Evolutionary conservation across 2,329 filamentous ascomycete species (phyloP).

Genomic region (Helotiales sp.): DNA sequence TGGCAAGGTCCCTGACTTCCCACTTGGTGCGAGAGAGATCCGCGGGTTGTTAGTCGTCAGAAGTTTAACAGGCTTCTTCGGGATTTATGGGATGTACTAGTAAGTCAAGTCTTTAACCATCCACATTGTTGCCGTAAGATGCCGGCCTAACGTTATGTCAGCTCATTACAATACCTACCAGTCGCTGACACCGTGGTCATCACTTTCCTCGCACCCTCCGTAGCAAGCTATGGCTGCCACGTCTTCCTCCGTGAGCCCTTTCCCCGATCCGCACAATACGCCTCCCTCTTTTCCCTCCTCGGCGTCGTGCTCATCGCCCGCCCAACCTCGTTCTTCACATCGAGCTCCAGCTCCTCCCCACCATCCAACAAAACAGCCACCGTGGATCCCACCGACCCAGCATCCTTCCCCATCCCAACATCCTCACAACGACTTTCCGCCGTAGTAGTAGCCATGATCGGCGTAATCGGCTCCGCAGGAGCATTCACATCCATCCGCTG

Average conservation of each 20-base stretch:
- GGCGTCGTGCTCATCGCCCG: constrained; percentile 85
- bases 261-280: constrained; percentile 76
- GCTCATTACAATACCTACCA: constrained; percentile 77
- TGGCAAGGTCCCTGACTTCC: constrained; percentile 68
- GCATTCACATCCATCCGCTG: constrained; percentile 80
- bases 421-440: constrained; percentile 57
- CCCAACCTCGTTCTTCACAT: constrained; percentile 47
- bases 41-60: constrained; percentile 70
- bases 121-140: neutral
- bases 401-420: constrained; percentile 45
- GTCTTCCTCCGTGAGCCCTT: constrained; percentile 77
- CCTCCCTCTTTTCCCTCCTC: constrained; percentile 73
- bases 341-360: constrained; percentile 7
- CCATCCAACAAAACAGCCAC: constrained; percentile 16
- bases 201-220: constrained; percentile 80
- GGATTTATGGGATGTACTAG: constrained; percentile 68
- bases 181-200: constrained; percentile 89
- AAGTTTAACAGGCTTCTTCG: constrained; percentile 75
- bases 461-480: constrained; percentile 75
- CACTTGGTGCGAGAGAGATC: constrained; percentile 70
- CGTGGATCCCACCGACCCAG: neutral
- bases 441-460: constrained; percentile 73
- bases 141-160: constrained; percentile 38
- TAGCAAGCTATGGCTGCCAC: constrained; percentile 81
- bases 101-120: constrained; percentile 22